phyloP scores from a whole-genome alignment of 2,329 filamentous ascomycete species.

The Fusarium papillatum region DNA sequence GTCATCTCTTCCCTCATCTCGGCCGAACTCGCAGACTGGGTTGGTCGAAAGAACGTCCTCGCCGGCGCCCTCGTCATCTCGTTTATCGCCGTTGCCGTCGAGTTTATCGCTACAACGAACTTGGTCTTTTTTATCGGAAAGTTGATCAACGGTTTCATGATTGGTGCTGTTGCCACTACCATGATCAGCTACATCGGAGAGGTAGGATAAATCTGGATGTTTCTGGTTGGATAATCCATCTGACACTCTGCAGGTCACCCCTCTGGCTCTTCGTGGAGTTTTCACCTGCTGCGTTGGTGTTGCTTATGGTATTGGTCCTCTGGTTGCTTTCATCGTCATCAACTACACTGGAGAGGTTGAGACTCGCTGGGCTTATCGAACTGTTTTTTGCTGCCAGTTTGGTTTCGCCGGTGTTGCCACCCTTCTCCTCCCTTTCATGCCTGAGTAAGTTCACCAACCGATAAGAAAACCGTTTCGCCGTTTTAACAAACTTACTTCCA shows the following conservation, averaged over 20 bases:
- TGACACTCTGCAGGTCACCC: neutral
- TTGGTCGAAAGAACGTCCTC: slow-evolving; percentile 22
- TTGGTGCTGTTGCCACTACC: slow-evolving; percentile 17
- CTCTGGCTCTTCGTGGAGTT: slow-evolving; percentile 26
- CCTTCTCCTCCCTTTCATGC: slow-evolving; percentile 14
- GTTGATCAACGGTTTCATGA: slow-evolving; percentile 25
- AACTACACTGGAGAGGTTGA: slow-evolving; percentile 20
- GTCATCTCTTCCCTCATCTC: slow-evolving; percentile 21
- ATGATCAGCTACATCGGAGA: slow-evolving; percentile 32
- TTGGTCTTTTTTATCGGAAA: slow-evolving; percentile 21
- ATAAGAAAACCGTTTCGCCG: neutral
- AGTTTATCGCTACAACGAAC: slow-evolving; percentile 25
- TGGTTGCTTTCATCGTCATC: slow-evolving; percentile 24
- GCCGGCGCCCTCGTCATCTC: slow-evolving; percentile 6
- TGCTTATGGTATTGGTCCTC: slow-evolving; percentile 18
- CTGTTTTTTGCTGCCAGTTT: slow-evolving; percentile 28
- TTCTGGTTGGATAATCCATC: neutral
- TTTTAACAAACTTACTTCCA: neutral
- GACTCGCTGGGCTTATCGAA: slow-evolving; percentile 21
- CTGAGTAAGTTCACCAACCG: slow-evolving; percentile 8
- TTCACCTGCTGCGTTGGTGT: slow-evolving; percentile 26
- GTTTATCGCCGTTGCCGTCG: slow-evolving; percentile 10
- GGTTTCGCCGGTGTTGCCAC: slow-evolving; percentile 16
- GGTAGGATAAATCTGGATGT: neutral
- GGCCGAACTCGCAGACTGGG: slow-evolving; percentile 25